Percentiles rank a stretch among this genome's conserved stretches.
Conservation (phyloP, 768 basidiomycete species). For the Russula griseocarnosa region DNA sequence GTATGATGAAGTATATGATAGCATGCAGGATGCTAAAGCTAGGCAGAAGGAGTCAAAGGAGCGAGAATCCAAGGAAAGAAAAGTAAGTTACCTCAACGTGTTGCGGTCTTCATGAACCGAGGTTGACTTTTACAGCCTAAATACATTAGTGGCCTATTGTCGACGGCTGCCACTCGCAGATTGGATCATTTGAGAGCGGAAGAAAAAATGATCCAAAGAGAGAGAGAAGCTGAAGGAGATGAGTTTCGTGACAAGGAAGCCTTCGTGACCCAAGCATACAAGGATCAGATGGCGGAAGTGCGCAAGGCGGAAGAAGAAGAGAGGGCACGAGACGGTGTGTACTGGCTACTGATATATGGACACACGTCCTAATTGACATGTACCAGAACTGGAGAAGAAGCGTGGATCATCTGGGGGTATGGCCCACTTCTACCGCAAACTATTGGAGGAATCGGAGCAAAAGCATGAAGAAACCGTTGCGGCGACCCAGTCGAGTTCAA, state of each 20-base stretch:
- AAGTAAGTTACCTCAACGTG: constrained; percentile 45
- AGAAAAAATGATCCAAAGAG: constrained; percentile 94
- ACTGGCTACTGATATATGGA: background rate
- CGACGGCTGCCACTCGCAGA: constrained; percentile 79
- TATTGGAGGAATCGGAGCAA: constrained; percentile 75
- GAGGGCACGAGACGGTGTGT: constrained; percentile 76
- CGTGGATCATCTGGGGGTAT: constrained; percentile 64
- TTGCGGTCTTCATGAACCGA: constrained; percentile 5
- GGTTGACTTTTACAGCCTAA: constrained; percentile 60
- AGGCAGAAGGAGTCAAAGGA: constrained; percentile 74
- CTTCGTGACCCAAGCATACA: constrained; percentile 98
- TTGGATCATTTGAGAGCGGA: constrained; percentile 90
- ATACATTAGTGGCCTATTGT: constrained; percentile 79
- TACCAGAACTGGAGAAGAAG: constrained; percentile 51
- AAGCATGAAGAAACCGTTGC: constrained; percentile 85
- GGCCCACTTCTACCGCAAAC: constrained; percentile 76
- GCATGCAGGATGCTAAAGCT: constrained; percentile 84
- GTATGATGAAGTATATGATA: constrained; percentile 96
- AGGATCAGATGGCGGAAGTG: constrained; percentile 92
- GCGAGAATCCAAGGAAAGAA: constrained; percentile 67
- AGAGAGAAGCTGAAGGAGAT: constrained; percentile 90
- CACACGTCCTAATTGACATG: constrained; percentile 5
- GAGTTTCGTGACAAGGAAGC: constrained; percentile 90
- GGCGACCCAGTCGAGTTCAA: constrained; percentile 51
- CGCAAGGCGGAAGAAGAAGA: constrained; percentile 92